Conservation (phyloP, 306 rosid genomes). For the Acacia confusa region DNA sequence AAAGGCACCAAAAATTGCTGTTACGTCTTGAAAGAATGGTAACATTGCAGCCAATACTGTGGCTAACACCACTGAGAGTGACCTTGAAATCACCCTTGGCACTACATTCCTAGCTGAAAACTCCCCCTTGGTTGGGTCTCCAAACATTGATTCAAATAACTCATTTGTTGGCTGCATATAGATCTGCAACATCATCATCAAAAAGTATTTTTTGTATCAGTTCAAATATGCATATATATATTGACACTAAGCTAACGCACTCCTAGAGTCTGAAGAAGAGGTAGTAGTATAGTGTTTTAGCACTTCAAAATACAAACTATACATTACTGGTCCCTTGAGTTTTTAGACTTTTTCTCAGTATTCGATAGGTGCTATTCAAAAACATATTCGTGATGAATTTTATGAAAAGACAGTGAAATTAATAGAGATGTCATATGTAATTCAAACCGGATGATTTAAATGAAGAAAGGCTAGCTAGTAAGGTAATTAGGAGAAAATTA, state of each 20-base stretch:
- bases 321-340: background rate
- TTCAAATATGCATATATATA: background rate
- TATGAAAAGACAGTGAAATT: no score
- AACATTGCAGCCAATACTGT: slow-evolving; percentile 74
- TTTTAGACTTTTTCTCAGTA: no score
- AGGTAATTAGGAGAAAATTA: no score
- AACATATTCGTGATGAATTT: no score
- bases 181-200: slow-evolving; percentile 44
- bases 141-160: slow-evolving; percentile 59
- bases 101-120: slow-evolving; percentile 60
- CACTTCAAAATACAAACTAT: background rate
- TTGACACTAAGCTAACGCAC: background rate
- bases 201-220: background rate
- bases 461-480: no score
- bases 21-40: slow-evolving; percentile 80
- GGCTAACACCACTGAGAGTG: slow-evolving; percentile 58
- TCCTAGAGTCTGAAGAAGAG: no score
- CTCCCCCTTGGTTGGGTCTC: slow-evolving; percentile 60
- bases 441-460: no score
- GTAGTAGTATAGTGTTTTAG: background rate
- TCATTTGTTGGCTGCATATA: slow-evolving; percentile 87
- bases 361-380: background rate
- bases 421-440: no score
- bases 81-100: slow-evolving; percentile 63
- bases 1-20: slow-evolving; percentile 80